phyloP scores from a whole-genome alignment of 306 rosid genomes.

The Inga oerstediana region DNA sequence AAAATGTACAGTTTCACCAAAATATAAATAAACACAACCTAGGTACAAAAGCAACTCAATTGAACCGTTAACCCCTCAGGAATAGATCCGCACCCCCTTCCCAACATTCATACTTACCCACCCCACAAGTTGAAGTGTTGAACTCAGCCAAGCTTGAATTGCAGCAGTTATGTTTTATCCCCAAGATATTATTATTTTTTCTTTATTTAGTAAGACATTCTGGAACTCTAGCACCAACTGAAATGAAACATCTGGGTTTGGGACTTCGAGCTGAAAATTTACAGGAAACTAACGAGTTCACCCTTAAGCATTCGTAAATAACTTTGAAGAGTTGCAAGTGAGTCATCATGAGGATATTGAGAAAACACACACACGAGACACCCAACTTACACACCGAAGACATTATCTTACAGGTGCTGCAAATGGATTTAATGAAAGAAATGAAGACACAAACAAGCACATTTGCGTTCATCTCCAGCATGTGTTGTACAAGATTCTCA shows the following conservation, averaged over 20 bases:
- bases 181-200: no score
- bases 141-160: not conserved
- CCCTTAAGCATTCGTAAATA: not conserved
- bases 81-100: no score
- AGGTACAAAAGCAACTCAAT: no score
- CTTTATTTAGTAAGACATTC: not conserved
- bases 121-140: no score
- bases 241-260: not conserved
- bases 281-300: not conserved
- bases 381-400: not conserved
- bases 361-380: not conserved
- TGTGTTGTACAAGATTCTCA: slow-evolving; percentile 29
- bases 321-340: not conserved
- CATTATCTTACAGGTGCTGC: not conserved
- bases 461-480: slow-evolving; percentile 42
- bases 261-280: not conserved
- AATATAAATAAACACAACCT: not conserved
- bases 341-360: not conserved
- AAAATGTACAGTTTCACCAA: not conserved
- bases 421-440: slow-evolving; percentile 8
- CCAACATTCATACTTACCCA: no score
- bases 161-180: no score
- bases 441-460: slow-evolving; percentile 47
- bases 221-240: not conserved
- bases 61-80: no score